Conservation (phyloP, 2,329 filamentous ascomycete species). For the Leptographium flavum region DNA sequence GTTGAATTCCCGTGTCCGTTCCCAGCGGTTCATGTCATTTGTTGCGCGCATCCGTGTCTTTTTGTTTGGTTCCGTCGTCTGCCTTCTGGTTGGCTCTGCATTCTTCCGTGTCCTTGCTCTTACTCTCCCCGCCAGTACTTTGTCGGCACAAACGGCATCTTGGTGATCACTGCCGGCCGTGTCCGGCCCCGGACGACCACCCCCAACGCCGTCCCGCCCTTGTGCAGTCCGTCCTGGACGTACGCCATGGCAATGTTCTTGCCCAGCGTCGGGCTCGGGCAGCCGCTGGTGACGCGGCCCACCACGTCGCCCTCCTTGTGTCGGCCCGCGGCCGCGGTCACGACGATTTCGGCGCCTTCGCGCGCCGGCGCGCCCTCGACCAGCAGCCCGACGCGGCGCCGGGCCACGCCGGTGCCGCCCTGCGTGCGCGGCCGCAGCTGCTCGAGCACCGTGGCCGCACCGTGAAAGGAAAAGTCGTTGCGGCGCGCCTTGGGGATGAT, state of each 20-base stretch:
- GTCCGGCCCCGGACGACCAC: conserved; percentile 65
- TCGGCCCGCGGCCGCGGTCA: not conserved
- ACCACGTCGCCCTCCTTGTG: conserved; percentile 43
- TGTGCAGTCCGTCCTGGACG: conserved; percentile 66
- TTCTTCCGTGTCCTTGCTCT: too few relatives aligned
- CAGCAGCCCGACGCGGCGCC: conserved; percentile 67
- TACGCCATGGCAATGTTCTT: conserved; percentile 97
- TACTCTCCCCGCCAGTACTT: conserved; percentile 52
- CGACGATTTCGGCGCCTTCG: conserved; percentile 70
- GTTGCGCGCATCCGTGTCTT: too few relatives aligned
- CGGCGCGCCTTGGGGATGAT: conserved; percentile 71
- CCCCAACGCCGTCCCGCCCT: conserved; percentile 67
- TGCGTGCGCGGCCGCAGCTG: conserved; percentile 64
- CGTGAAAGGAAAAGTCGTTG: conserved; percentile 58
- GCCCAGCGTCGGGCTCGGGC: conserved; percentile 71
- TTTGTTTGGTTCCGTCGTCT: too few relatives aligned
- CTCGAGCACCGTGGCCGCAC: conserved; percentile 59
- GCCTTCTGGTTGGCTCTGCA: too few relatives aligned
- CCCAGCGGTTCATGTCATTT: too few relatives aligned
- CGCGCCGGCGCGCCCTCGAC: conserved; percentile 79
- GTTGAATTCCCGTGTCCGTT: too few relatives aligned
- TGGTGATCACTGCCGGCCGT: conserved; percentile 60
- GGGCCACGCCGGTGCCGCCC: conserved; percentile 53
- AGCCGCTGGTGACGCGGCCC: conserved; percentile 75
- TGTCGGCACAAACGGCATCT: conserved; percentile 77